Evolutionary conservation across 192 early-diverging fungal species (phyloP), one percentile per base, ranked within the genome.

Genomic region (Backusella luteola): DNA sequence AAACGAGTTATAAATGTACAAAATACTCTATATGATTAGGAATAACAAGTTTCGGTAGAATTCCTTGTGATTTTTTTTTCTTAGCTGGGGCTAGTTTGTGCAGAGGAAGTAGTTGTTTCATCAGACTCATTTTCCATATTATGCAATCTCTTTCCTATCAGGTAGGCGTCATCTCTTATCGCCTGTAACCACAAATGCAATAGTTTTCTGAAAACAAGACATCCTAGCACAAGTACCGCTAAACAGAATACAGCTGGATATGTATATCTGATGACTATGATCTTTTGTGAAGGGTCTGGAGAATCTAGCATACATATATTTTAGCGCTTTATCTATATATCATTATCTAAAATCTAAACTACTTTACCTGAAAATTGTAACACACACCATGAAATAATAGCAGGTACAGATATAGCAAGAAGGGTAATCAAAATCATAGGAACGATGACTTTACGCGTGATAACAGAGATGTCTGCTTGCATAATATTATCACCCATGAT

Each of bases 141-240:
- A 78, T 96, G 95, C 75, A 99, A 84, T 79, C 85, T 85, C 38
- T 90, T 87, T 12, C 97, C 97, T 66, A 97, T 90, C 38, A 96
- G 83, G 74, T 94, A 99, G 66, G 90, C 87, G 59, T 94, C 93
- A 49, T 99, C 96, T 32, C 92, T 86, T 4, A 96, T 88, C 56
- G 87, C 76, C 23, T 92, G 88, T 66, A 92, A 86, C 96, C 97
- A 99, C 9, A 78, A 71, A 42, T 83, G 85, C 34, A 94, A 78
- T 70, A 91, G 42, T 9, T 70, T 73, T 68, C n/a, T 71, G 77
- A 34, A 67, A 73, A 84, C 19, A 69, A 34, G 73, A 59, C 82
- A 72, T 63, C 77, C 29, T 34, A 83, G 42, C 4, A 78, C 66
- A n/a, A 76, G 49, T 0, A 82, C 2, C 0, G 81, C 73, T 34